Evolutionary conservation across 805 yeast species (phyloP).

Genomic region (Nakazawaea populi): DNA sequence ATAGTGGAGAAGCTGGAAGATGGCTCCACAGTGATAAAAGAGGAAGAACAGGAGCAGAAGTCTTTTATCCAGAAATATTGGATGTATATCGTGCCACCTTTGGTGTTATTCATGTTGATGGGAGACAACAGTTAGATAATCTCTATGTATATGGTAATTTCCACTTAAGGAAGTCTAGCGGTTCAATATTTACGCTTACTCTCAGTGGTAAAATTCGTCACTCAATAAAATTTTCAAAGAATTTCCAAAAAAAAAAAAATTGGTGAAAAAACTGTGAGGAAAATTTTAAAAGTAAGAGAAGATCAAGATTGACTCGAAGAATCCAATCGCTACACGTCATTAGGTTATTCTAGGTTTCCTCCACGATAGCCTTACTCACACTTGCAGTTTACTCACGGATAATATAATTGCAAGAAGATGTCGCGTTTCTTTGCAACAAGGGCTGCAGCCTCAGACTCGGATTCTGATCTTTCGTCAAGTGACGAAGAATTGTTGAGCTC

Average conservation of each 20-base stretch:
- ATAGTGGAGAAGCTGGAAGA: background rate
- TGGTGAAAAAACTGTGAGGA: background rate
- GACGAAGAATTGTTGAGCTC: slow-evolving; percentile 49
- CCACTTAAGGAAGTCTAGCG: background rate
- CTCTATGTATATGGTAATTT: background rate
- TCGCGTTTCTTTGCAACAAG: slow-evolving; percentile 83
- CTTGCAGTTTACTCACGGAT: background rate
- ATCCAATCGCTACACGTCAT: background rate
- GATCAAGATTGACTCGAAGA: background rate
- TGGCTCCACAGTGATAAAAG: background rate
- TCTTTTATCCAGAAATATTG: slow-evolving; percentile 58
- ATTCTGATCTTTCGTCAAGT: slow-evolving; percentile 47
- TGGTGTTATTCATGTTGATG: slow-evolving; percentile 29
- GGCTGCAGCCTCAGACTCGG: slow-evolving; percentile 47
- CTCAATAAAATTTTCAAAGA: background rate
- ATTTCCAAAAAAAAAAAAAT: background rate
- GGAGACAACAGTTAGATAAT: background rate
- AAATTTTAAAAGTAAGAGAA: background rate
- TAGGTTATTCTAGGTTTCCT: background rate
- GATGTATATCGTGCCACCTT: slow-evolving; percentile 52
- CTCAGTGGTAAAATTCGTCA: background rate
- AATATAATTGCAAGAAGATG: slow-evolving; percentile 34
- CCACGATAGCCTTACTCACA: no score
- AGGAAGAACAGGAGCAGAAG: slow-evolving; percentile 16
- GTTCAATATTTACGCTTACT: background rate